Evolutionary conservation across 768 basidiomycete genomes (phyloP).

Genomic region (Coprinopsis cinerea): DNA sequence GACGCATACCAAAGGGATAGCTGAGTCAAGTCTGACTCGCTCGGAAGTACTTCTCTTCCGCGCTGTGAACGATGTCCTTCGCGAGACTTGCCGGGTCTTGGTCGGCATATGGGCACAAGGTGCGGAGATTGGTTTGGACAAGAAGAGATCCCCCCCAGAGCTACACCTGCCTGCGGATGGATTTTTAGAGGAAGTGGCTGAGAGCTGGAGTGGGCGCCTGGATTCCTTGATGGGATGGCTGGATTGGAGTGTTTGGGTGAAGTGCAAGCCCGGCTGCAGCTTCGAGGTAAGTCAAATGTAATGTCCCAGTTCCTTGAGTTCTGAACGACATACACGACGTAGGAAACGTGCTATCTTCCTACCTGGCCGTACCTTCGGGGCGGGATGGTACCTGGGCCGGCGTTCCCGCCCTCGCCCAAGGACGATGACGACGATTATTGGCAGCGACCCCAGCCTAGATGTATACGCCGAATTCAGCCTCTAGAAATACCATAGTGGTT

Average conservation of each 20-base stretch:
- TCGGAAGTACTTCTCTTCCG: conserved; percentile 26
- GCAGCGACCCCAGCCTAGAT: conserved; percentile 20
- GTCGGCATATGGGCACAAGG: conserved; percentile 45
- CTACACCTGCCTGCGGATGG: conserved; percentile 4
- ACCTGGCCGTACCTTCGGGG: conserved; percentile 31
- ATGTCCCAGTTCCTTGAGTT: not conserved
- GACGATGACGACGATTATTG: not conserved
- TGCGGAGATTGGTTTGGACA: conserved; percentile 20
- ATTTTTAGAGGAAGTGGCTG: not conserved
- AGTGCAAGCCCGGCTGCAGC: conserved; percentile 39
- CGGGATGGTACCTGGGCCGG: not conserved
- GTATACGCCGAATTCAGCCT: conserved; percentile 17
- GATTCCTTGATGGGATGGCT: conserved; percentile 40
- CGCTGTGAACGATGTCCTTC: conserved; percentile 28
- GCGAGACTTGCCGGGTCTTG: conserved; percentile 41
- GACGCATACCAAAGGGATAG: conserved; percentile 20
- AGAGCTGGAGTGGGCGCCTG: not conserved
- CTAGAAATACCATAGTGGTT: not conserved
- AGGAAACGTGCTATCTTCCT: conserved; percentile 40
- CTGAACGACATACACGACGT: not conserved
- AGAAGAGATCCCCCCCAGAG: too few relatives aligned
- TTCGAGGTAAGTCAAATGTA: conserved; percentile 30
- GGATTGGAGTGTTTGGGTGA: conserved; percentile 47
- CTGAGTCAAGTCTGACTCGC: conserved; percentile 20
- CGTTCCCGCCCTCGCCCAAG: not conserved